phyloP scores from a whole-genome alignment of 2,329 filamentous ascomycete species.

The Onygenales sp. region DNA sequence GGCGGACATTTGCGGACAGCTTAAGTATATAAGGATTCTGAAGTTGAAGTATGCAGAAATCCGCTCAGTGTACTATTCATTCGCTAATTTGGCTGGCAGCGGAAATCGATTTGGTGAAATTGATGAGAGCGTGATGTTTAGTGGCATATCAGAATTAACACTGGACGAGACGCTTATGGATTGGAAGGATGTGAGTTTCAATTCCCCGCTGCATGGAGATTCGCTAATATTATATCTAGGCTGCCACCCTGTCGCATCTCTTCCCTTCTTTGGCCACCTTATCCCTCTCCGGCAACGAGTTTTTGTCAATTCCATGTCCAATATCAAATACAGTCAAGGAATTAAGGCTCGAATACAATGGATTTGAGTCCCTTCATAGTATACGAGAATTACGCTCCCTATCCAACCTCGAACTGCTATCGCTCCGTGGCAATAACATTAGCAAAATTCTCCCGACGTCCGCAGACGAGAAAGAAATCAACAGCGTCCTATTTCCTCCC shows the following conservation, averaged over 20 bases:
- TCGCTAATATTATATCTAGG: slow-evolving; percentile 16
- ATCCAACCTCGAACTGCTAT: slow-evolving; percentile 38
- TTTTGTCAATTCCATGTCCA: slow-evolving; percentile 21
- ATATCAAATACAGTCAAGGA: slow-evolving; percentile 30
- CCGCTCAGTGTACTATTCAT: slow-evolving; percentile 1
- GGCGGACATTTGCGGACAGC: slow-evolving; percentile 58
- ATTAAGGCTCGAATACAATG: slow-evolving; percentile 42
- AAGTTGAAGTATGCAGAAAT: slow-evolving; percentile 55
- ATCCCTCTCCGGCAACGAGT: slow-evolving; percentile 27
- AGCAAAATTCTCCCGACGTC: slow-evolving; percentile 22
- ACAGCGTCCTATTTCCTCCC: slow-evolving; percentile 42
- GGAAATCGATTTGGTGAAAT: slow-evolving; percentile 57
- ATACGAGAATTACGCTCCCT: slow-evolving; percentile 45
- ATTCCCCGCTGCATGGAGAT: no score
- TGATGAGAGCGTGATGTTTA: slow-evolving; percentile 34
- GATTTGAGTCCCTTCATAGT: slow-evolving; percentile 26
- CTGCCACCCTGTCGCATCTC: slow-evolving; percentile 23
- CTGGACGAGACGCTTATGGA: slow-evolving; percentile 58
- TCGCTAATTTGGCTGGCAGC: slow-evolving; percentile 35
- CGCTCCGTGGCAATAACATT: slow-evolving; percentile 70
- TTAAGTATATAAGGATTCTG: slow-evolving; percentile 57
- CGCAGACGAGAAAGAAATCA: slow-evolving; percentile 21
- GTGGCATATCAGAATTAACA: slow-evolving; percentile 49
- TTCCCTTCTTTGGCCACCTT: slow-evolving; percentile 27
- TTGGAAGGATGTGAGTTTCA: slow-evolving; percentile 52